Percentiles rank a stretch among this genome's conserved stretches.
These are phyloP conservation scores for Euclidium syriacum DNA, from an alignment of 345 rosid genomes.

Conservation along the genomic window DNA sequence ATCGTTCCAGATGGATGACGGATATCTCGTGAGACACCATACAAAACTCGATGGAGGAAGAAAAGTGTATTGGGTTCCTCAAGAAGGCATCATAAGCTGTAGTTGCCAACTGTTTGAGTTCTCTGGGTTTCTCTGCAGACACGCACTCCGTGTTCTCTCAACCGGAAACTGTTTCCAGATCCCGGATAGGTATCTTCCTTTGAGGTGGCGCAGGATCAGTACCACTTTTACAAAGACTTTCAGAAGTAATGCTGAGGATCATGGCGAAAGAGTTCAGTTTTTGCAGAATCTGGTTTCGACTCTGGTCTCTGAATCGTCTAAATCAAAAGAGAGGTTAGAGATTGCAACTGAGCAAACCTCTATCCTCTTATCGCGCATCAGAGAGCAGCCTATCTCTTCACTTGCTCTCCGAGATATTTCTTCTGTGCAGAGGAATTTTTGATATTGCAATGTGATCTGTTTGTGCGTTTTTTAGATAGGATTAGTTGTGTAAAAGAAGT, in stretches of 20 bases:
- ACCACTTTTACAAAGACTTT: conserved; percentile 40
- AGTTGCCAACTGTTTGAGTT: conserved; percentile 93
- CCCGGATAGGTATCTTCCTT: conserved; percentile 81
- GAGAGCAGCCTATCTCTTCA: conserved; percentile 59
- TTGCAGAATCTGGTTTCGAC: conserved; percentile 70
- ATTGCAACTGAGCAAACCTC: conserved; percentile 75
- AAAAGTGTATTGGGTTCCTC: conserved; percentile 84
- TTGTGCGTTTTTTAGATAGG: neutral
- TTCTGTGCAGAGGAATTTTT: conserved; percentile 26
- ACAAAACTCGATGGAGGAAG: conserved; percentile 91
- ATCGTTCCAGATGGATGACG: conserved; percentile 79
- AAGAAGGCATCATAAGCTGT: conserved; percentile 86
- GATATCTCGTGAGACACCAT: conserved; percentile 88
- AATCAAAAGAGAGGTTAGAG: conserved; percentile 82
- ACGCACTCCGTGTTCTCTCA: conserved; percentile 88
- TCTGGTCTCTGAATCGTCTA: conserved; percentile 64
- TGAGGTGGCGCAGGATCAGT: conserved; percentile 76
- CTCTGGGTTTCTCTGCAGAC: conserved; percentile 93
- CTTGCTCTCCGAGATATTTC: conserved; percentile 23
- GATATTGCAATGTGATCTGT: conserved; percentile 7
- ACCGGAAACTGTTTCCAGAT: conserved; percentile 90
- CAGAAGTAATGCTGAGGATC: conserved; percentile 42
- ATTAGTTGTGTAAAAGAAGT: neutral
- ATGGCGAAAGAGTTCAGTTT: conserved; percentile 64
- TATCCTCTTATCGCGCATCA: conserved; percentile 60